Conservation (phyloP, 148 eudicot species). For the Rhododendron mucronatum region DNA sequence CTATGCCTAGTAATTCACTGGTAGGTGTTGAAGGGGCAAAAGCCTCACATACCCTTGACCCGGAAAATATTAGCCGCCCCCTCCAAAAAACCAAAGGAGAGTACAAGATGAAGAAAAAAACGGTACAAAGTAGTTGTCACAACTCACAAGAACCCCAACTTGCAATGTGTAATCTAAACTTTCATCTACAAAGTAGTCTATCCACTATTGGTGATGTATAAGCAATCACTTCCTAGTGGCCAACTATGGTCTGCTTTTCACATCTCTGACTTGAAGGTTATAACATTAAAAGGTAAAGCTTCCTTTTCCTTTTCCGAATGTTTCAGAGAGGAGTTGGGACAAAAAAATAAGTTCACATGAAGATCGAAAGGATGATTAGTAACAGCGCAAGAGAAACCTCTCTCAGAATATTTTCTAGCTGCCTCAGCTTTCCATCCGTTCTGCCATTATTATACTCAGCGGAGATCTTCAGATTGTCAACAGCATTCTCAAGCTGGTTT, state of each 20-base stretch:
- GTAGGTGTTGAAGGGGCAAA: not conserved
- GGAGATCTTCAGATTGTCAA: slow-evolving; percentile 21
- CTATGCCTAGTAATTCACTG: not conserved
- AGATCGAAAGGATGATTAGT: not conserved
- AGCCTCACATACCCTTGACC: not conserved
- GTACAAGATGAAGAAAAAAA: not conserved
- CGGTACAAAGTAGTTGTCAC: not conserved
- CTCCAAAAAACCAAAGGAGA: not conserved
- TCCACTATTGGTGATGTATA: not conserved
- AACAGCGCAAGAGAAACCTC: slow-evolving; percentile 12
- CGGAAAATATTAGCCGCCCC: not conserved
- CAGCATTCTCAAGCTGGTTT: slow-evolving; percentile 16
- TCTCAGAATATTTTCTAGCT: slow-evolving; percentile 15
- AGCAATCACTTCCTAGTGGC: not conserved
- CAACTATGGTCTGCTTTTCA: not conserved
- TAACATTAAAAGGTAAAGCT: not conserved
- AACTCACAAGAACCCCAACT: not conserved
- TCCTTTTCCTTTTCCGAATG: not conserved
- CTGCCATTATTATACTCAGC: slow-evolving; percentile 18
- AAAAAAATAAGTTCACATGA: not conserved
- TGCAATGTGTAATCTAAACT: not conserved
- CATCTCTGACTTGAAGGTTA: not conserved
- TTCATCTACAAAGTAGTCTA: not conserved
- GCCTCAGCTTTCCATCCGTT: slow-evolving; percentile 20
- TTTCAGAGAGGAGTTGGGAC: not conserved